Conservation (phyloP, 441 rosid genomes). For the Gossypium davidsonii region DNA sequence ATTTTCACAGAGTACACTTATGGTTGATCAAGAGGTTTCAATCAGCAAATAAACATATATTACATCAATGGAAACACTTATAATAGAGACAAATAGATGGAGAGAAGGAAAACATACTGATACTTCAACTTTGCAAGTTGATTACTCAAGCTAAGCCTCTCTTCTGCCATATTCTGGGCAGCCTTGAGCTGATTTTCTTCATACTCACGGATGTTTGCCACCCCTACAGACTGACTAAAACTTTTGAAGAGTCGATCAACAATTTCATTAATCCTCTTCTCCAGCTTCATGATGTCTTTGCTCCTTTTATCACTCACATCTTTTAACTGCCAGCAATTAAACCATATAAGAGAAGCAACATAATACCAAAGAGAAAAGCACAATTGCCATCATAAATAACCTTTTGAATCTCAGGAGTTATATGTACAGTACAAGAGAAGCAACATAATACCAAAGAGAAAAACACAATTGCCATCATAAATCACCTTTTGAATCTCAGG, state of each 20-base stretch:
- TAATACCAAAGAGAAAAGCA: conserved; percentile 3
- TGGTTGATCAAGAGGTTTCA: not conserved
- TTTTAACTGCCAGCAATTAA: conserved; percentile 50
- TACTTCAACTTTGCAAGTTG: conserved; percentile 95
- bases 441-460: not conserved
- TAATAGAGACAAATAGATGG: conserved; percentile 7
- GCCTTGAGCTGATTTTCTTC: conserved; percentile 95
- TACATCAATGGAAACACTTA: not conserved
- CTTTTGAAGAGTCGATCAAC: conserved; percentile 73
- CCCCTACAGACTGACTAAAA: conserved; percentile 81
- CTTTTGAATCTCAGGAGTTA: conserved; percentile 67
- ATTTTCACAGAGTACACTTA: not conserved
- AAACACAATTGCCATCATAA: conserved; percentile 12
- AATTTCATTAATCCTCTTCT: conserved; percentile 87
- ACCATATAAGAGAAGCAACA: conserved; percentile 15
- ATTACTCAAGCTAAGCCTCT: conserved; percentile 82
- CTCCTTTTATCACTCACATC: conserved; percentile 59
- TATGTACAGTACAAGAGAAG: conserved; percentile 32
- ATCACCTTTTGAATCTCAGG: conserved; percentile 74
- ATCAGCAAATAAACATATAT: not conserved
- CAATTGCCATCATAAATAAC: conserved; percentile 28
- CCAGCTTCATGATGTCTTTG: conserved; percentile 62
- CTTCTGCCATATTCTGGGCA: conserved; percentile 87
- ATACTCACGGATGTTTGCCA: conserved; percentile 91
- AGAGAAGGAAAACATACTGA: conserved; percentile 62